A percentile compares a stretch with the other conserved stretches of the same genome.
Conservation (phyloP, 441 rosid genomes). For the Syzygium syzygioides region DNA sequence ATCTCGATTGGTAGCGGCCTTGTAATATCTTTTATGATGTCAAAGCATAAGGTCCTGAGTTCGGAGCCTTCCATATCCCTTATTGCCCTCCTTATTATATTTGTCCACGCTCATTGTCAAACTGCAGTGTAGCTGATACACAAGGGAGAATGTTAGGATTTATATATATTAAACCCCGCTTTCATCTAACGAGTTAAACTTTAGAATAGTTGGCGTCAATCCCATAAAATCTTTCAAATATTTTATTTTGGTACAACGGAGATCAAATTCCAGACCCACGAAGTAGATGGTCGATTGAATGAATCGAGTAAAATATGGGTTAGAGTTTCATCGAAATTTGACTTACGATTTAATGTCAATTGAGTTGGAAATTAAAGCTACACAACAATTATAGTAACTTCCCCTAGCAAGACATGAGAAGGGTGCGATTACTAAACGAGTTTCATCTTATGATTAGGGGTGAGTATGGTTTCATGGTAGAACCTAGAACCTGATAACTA, state of each 20-base stretch:
- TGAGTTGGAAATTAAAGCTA: background rate
- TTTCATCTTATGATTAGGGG: fast-evolving
- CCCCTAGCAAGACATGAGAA: background rate
- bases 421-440: background rate
- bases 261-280: background rate
- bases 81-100: background rate
- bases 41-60: background rate
- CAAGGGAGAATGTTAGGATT: background rate
- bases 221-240: background rate
- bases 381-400: background rate
- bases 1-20: fast-evolving
- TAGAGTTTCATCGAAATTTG: background rate
- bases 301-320: background rate
- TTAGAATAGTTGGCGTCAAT: fast-evolving
- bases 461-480: no score
- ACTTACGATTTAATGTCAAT: background rate
- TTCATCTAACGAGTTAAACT: background rate
- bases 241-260: background rate
- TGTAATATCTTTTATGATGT: background rate
- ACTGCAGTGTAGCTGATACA: background rate
- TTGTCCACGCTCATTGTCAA: background rate
- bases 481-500: no score
- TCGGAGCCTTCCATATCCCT: background rate
- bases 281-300: fast-evolving
- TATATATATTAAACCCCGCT: background rate